Base-by-base conservation (phyloP, 352 stramenopile species). In the Lagenidium sp. region DNA sequence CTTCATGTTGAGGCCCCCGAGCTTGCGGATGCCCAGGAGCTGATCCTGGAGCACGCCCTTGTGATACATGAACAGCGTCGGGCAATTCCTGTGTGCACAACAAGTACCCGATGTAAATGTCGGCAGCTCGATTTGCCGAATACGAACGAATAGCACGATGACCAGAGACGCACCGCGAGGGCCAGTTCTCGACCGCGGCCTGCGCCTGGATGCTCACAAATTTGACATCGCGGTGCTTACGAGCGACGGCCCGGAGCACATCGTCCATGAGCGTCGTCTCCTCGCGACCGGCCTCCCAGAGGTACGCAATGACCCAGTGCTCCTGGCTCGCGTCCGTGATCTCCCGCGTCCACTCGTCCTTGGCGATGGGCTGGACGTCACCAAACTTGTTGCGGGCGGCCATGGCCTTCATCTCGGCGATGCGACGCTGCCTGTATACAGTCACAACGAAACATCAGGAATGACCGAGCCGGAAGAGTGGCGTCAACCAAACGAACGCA, bases 41-140 rank as follows among this genome's bases (percentile, higher is more conserved):
- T 97, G 87, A 50, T 88, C 94, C 67, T 86, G 65, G 16, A 97
- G 70, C 18, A 65, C 53, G 10, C 85, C 84, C 42, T 96, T 82
- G 46, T 90, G 65, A 68, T 97, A 97, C 68, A 96, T 85, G 57
- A 97, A 96, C 23, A 97, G 66, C 36, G 87, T 96, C 22, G 89
- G 89, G 53, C 93, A 86, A 67, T 97, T 97, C 38, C 65, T 76
- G 37, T 6, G 18, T n/a, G 47, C 28, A 32, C 28, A 32, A 15
- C 28, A 32, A 13, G 28, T 15, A 32, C 15, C 19, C 34, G 5
- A 42, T 32, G 31, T 16, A 19, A 5, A 3, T 18, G 15, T 6
- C n/a, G 20, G 26, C 24, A 26, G 3, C 15, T 15, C 18, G n/a
- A 13, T 19, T 32, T 32, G 28, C 15, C 28, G 8, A 15, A 13